Evolutionary conservation across 2,329 filamentous ascomycete species (phyloP).

Genomic region (Paradendryphiella salina): DNA sequence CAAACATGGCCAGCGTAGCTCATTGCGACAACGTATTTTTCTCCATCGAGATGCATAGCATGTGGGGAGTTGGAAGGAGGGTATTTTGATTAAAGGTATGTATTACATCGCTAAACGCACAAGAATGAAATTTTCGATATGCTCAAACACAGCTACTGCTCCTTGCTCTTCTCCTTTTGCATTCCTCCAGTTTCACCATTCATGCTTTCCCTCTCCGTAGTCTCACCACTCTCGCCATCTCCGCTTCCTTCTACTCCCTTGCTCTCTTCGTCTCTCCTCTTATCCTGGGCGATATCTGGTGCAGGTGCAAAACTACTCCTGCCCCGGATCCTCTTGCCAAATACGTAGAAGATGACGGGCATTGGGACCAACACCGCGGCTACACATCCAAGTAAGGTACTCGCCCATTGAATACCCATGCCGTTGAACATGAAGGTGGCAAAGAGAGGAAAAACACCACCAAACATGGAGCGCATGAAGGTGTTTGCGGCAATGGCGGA

Average conservation of each 20-base stretch:
- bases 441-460: conserved; percentile 59
- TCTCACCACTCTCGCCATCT: conserved; percentile 14
- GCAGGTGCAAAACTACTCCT: conserved; percentile 51
- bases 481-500: conserved; percentile 61
- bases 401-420: conserved; percentile 56
- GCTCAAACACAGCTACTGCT: conserved; percentile 8
- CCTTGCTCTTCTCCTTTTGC: conserved; percentile 20
- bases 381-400: conserved; percentile 52
- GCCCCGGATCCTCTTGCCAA: conserved; percentile 50
- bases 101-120: not conserved
- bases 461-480: conserved; percentile 56
- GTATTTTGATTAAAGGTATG: not conserved
- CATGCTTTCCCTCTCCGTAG: conserved; percentile 6
- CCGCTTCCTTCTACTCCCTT: conserved; percentile 10
- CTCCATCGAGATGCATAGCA: not conserved
- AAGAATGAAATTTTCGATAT: not conserved
- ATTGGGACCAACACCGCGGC: conserved; percentile 50
- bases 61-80: not conserved
- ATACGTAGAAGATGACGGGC: conserved; percentile 51
- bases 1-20: not conserved
- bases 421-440: conserved; percentile 60
- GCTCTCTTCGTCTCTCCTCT: conserved; percentile 41
- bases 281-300: conserved; percentile 46
- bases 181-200: conserved; percentile 3
- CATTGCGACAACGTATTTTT: not conserved